Evolutionary conservation across 106 monocot genomes (phyloP), one percentile per base, ranked within the genome.

Genomic region (Platanthera zijinensis): DNA sequence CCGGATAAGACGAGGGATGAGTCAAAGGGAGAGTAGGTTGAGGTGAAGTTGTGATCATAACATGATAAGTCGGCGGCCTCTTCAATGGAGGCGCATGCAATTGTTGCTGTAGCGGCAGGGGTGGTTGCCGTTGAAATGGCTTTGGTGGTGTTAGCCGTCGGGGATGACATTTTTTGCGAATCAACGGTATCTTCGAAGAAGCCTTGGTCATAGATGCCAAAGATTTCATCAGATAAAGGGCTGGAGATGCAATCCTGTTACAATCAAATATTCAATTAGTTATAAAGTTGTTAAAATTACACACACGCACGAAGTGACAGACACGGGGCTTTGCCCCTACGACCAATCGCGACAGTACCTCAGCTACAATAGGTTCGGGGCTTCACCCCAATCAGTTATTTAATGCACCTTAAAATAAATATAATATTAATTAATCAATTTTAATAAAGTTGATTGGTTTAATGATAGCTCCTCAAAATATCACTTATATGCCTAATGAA

Each of bases 161-260:
- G 69, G 28, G 77, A 83, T 77, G 62, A 82, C 62, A n/a, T 80
- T 81, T 8, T 78, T 61, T 39, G 75, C 80, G 48, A 70, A 50
- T 1, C 3, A 1, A 8, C n/a, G 7, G 72, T 47, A 19, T 78
- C 79, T 30, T 52, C 22, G 10, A 80, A 80, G 17, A 74, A 75
- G 53, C 54, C 77, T 19, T 78, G 84, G 15, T 92, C 92, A 51
- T 88, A 83, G 78, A 91, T 87, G 51, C 82, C 80, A 22, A 89
- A 76, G 73, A 94, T 77, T 47, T 88, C 83, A 32, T 79, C 78
- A 9, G 83, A 79, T 25, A 90, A 77, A 8, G 90, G 84, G 74
- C 85, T 86, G 5, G 86, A 89, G 54, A 86, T 77, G 51, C 69
- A 84, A 46, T 92, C 95, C 89, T 92, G 82, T 75, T 28, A 52